Evolutionary conservation across 164 flowering plant genomes (phyloP), one percentile per base, ranked within the genome.

Genomic region (Kalanchoe fedtschenkoi): DNA sequence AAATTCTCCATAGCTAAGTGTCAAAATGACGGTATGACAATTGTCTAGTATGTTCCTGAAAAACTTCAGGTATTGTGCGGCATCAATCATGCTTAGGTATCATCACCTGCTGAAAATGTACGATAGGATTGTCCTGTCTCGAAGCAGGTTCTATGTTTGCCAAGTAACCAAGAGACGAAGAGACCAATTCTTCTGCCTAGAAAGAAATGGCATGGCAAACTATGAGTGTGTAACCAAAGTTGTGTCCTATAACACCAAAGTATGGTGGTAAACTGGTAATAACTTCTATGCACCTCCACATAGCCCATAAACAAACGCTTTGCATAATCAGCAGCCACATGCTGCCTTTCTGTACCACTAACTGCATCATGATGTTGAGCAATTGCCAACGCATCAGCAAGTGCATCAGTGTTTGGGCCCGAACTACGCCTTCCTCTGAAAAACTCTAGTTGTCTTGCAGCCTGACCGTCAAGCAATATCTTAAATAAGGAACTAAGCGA

Each of bases 321-420:
- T 34, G 91, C 83, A 78, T 93, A 93, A 76, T 93, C 97, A 81
- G 85, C 65, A 21, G 99, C 91, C 63, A 90, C 97, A 76, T 95
- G 97, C 65, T 95, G 99, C 81, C 86, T 80, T 67, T 70, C 80
- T 17, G 99, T 95, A 42, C 99, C 97, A 75, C 78, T 77, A 61
- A 95, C 96, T 60, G 88, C 99, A 86, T 95, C 99, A 72, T 93
- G 99, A 76, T 93, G 99, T 70, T 93, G 99, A 67, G 89, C 92
- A 68, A 93, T 78, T 51, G 92, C 99, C 70, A 95, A 77, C 61
- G 99, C 97, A 80, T 95, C 90, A 8, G 81, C 99, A 61, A 95
- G 70, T 58, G 74, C 62, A 64, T 84, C 89, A 29, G 91, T 85
- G 28, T 79, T 87, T 34, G 90, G 84, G 24, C 88, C 83, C 38